Percentiles rank a stretch among this genome's conserved stretches.
These are phyloP conservation scores for Candolleomyces aberdarensis DNA, from an alignment of 768 basidiomycete genomes.

Conservation along the genomic window DNA sequence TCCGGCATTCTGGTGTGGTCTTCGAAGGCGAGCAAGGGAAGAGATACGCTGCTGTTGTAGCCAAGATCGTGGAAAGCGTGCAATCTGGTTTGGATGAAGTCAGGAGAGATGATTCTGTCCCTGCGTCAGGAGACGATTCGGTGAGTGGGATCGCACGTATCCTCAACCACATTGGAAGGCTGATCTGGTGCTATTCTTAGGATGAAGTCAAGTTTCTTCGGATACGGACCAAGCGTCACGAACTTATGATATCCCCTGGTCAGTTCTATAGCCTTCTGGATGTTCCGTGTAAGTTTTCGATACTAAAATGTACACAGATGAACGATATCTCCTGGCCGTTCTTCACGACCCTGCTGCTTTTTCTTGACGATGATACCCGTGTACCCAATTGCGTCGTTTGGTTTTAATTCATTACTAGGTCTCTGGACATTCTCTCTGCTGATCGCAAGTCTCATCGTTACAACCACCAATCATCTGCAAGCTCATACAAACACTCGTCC, in stretches of 20 bases:
- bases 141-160: conserved; percentile 36
- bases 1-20: conserved; percentile 79
- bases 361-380: neutral
- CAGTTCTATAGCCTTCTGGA: conserved; percentile 16
- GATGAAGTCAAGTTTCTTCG: conserved; percentile 87
- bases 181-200: conserved; percentile 32
- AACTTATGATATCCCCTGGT: conserved; percentile 95
- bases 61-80: conserved; percentile 74
- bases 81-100: conserved; percentile 78
- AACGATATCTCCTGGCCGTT: conserved; percentile 79
- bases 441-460: neutral
- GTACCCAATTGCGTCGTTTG: neutral
- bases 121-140: conserved; percentile 41
- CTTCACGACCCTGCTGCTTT: conserved; percentile 58
- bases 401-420: neutral
- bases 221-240: conserved; percentile 88
- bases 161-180: neutral
- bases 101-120: conserved; percentile 45
- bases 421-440: neutral
- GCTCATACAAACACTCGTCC: no score
- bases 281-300: no score
- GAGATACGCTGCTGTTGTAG: conserved; percentile 71
- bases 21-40: conserved; percentile 83
- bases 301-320: conserved; percentile 45
- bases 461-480: no score